These are phyloP conservation scores for Metarhizium sp. DNA, from an alignment of 2,329 filamentous ascomycete species.

Conservation along the genomic window DNA sequence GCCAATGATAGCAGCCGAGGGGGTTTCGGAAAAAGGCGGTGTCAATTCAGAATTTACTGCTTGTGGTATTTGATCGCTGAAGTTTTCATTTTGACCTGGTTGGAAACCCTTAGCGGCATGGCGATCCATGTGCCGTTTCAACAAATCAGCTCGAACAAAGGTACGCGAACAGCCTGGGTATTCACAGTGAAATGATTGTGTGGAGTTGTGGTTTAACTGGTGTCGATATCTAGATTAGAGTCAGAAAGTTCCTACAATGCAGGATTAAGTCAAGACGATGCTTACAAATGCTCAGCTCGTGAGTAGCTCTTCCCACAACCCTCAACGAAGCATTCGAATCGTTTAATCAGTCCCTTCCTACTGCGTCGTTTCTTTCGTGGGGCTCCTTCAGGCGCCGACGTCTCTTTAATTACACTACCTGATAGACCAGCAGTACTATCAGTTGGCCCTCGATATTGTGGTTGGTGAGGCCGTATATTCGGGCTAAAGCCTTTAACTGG, in stretches of 20 bases:
- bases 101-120: slow-evolving; percentile 74
- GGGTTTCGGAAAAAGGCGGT: slow-evolving; percentile 6
- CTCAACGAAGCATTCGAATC: slow-evolving; percentile 74
- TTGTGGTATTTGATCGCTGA: too few relatives aligned
- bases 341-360: slow-evolving; percentile 70
- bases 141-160: slow-evolving; percentile 89
- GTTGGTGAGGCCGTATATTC: background rate
- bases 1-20: slow-evolving; percentile 9
- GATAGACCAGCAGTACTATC: background rate
- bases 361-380: slow-evolving; percentile 53
- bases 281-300: slow-evolving; percentile 85
- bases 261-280: slow-evolving; percentile 12
- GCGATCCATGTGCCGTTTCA: slow-evolving; percentile 73
- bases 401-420: background rate
- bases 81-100: slow-evolving; percentile 42
- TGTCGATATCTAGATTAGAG: slow-evolving; percentile 58
- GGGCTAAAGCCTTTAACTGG: background rate
- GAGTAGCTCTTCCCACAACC: slow-evolving; percentile 96
- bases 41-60: background rate
- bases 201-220: slow-evolving; percentile 91
- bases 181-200: slow-evolving; percentile 90
- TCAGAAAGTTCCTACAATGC: slow-evolving; percentile 4
- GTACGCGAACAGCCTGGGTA: slow-evolving; percentile 83
- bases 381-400: background rate
- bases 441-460: background rate